Evolutionary conservation across 306 rosid genomes (phyloP), one percentile per base, ranked within the genome.

Genomic region (Lathyrus tuberosus): DNA sequence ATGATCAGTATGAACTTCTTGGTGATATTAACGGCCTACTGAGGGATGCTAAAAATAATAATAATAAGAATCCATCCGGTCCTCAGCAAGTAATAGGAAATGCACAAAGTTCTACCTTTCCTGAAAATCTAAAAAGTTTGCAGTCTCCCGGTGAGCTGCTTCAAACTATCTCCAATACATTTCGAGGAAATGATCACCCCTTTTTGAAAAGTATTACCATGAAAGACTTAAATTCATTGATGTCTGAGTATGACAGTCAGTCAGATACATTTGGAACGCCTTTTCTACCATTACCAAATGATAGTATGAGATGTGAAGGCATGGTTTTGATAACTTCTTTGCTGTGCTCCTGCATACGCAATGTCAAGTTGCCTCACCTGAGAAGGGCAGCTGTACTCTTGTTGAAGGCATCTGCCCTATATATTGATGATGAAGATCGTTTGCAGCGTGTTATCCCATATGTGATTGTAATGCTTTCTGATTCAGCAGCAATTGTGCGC

Each of bases 301-400:
- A 87, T 75, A 83, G 82, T 74, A 87, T 91, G 89, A 80, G 85
- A 79, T 94, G 97, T 80, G 99, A 91, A 76, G 99, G 97, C 81
- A 90, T 94, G 97, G 92, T 91, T 86, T 74, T 94, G 83, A 85
- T 94, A 69, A 86, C 99, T 79, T 90, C 97, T 69, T 82, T 94
- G 78, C 92, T 94, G 18, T 94, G 96, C 82, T 90, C 99, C 48
- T 87, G 99, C 85, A 80, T 91, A 78, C 95, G 99, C 76, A 91
- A 91, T 80, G 90, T 91, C 76, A 94, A 85, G 86, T 79, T 91
- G 82, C 97, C 99, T 73, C 95, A 87, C 81, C 77, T 87, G 78
- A 86, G 99, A 79, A 87, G 99, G 81, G 88, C 84, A 20, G 97
- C 96, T 47, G 78, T 94, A 76, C 97, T 94, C 65, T 79, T 88